A percentile compares a stretch with the other conserved stretches of the same genome.
Evolutionary conservation across 1,284 basidiomycete genomes (phyloP).

Genomic region (Hypsizygus ulmarius): DNA sequence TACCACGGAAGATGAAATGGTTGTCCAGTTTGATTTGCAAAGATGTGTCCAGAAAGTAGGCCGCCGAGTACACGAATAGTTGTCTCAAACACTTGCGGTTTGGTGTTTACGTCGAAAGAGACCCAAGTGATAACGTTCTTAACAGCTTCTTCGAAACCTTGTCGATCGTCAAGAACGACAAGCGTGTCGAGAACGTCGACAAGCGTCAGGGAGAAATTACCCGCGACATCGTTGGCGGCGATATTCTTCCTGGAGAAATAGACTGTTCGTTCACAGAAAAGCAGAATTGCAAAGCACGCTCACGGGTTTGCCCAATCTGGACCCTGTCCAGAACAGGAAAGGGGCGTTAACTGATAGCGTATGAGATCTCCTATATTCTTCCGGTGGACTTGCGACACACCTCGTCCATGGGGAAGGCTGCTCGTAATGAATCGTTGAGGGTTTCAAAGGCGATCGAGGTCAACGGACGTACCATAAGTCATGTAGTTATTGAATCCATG

Average conservation of each 20-base stretch:
- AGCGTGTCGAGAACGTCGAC: slow-evolving; percentile 83
- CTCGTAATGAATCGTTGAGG: slow-evolving; percentile 5
- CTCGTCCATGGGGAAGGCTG: slow-evolving; percentile 83
- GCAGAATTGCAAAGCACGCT: slow-evolving; percentile 29
- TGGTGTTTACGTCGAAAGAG: slow-evolving; percentile 85
- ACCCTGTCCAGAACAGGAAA: slow-evolving; percentile 82
- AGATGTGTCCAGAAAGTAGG: slow-evolving; percentile 82
- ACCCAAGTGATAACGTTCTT: slow-evolving; percentile 74
- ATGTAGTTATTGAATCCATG: slow-evolving; percentile 83
- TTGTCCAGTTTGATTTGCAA: slow-evolving; percentile 62
- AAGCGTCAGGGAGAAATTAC: slow-evolving; percentile 82
- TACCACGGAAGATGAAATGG: slow-evolving; percentile 79
- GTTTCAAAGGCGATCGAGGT: slow-evolving; percentile 2
- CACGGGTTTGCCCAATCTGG: slow-evolving; percentile 80
- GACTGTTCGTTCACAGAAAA: slow-evolving; percentile 10
- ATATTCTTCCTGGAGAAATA: slow-evolving; percentile 54
- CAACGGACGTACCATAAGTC: slow-evolving; percentile 55
- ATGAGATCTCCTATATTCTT: slow-evolving; percentile 9
- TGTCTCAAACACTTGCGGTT: slow-evolving; percentile 89
- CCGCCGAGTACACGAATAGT: slow-evolving; percentile 90
- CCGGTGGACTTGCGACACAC: slow-evolving; percentile 33
- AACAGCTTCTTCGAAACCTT: slow-evolving; percentile 75
- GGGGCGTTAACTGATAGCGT: slow-evolving; percentile 65
- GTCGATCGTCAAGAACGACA: slow-evolving; percentile 70
- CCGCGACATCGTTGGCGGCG: slow-evolving; percentile 80